Evolutionary conservation across 768 basidiomycete species (phyloP), one percentile per base, ranked within the genome.

Genomic region (Mycena polygramma): DNA sequence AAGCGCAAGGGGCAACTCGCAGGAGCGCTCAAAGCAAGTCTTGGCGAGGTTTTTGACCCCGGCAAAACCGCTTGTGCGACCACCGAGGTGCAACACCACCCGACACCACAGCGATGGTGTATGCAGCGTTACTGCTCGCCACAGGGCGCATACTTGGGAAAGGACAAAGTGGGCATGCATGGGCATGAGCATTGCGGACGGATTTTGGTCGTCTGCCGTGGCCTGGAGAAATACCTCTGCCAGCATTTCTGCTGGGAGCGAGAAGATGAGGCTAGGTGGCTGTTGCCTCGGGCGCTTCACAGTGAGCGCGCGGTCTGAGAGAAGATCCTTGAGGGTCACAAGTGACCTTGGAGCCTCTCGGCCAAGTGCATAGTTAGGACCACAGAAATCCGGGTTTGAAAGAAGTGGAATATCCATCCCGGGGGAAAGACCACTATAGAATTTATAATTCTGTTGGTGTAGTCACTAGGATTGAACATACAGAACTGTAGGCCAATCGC

Each of bases 101-200:
- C 72, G 65, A 26, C 43, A 77, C 83, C 83, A 79, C 63, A 82
- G 74, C 39, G 64, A 55, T 14, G 79, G 79, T 7, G 79, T 79
- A 53, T 73, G 73, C n/a, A 82, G 63, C 22, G 80, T 80, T 62
- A 82, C 73, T 7, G 77, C 73, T 1, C 82, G 73, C 80, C 82
- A 83, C 36, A 78, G 70, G 2, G 69, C 77, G 66, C 79, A 83
- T 52, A 84, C 80, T 55, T 82, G 81, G 6, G 81, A 81, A 37
- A 81, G 73, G 59, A 78, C 69, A 43, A 83, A 75, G 63, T 81
- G 81, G 70, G 77, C 77, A n/a, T 64, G 68, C 72, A 73, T 73
- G 6, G 69, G 72, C 2, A 35, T 48, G 51, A 14, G 52, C 52
- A 61, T 19, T 7, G 57, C 19, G 20, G 45, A 30, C 13, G 48